Base-by-base conservation (phyloP, 352 stramenopile genomes). In the Phytophthora boehmeriae region DNA sequence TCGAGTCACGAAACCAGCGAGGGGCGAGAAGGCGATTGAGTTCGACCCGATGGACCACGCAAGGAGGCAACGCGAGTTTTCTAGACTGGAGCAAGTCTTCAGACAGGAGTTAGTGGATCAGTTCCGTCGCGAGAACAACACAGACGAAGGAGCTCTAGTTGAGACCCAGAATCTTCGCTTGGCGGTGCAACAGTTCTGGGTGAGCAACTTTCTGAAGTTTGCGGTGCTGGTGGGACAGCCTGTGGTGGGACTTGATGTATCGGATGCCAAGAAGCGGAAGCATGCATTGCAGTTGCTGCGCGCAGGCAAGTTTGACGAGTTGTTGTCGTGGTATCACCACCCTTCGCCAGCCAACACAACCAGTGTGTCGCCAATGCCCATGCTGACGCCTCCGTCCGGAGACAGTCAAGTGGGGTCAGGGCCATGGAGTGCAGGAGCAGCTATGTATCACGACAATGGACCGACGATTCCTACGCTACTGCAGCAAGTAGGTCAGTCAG, bases 101-200 rank as follows among this genome's bases (percentile, higher is more conserved):
- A 78, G 82, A 57, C 80, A 93, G 60, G 84, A 95, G 52, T 75
- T 95, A 4, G 81, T 92, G 20, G 76, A 93, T 59, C 83, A 91
- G 49, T 92, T 89, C 61, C 79, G 81, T 5, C 84, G 84, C 19
- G 86, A 95, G 55, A 95, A 92, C 75, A 92, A 92, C 62, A 89
- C 83, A 27, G 76, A 90, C 45, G 83, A 93, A 23, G 84, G 83
- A 20, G 81, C 83, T 35, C 71, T 89, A 34, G 64, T 88, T 38
- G 86, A 95, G 60, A 80, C 84, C 11, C 63, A 88, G 19, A 78
- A 92, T 65, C 63, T 95, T 13, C 76, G 83, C 17, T 74, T 85
- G 32, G 86, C 86, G 5, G 86, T 93, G 44, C 82, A 90, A 63
- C 83, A 95, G 69, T 95, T 95, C 48, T 95, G 86, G 86, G 83